Evolutionary conservation across 1,284 basidiomycete genomes (phyloP).

Genomic region (Melampsora abietis-canadensis): DNA sequence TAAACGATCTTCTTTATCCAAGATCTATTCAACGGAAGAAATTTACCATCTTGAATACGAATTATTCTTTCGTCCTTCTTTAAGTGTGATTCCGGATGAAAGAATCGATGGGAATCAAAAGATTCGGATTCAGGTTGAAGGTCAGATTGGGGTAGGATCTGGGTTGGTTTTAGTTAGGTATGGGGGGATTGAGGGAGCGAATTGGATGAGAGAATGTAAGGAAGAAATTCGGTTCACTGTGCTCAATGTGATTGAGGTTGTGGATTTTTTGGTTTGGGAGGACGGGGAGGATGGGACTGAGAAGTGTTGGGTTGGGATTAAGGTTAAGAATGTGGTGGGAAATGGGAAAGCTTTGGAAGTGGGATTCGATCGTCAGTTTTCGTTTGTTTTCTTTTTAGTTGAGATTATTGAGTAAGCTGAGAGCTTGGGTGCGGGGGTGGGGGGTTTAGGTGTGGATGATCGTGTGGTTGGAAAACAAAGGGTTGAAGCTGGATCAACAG

Average conservation of each 20-base stretch:
- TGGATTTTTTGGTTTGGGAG: background rate
- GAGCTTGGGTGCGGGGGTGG: too few species aligned
- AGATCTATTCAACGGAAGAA: background rate
- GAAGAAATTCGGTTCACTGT: too few species aligned
- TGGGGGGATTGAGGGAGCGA: constrained; percentile 8
- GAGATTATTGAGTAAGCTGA: background rate
- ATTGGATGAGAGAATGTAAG: too few species aligned
- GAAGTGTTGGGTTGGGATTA: background rate
- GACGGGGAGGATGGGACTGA: background rate
- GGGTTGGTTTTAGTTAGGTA: constrained; percentile 8
- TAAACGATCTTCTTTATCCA: constrained; percentile 4
- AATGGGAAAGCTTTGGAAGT: background rate
- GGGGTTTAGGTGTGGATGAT: background rate
- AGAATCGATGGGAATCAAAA: constrained; percentile 1
- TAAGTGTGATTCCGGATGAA: background rate
- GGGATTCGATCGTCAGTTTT: background rate
- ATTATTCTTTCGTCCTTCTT: constrained; percentile 12
- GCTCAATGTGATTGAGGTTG: background rate
- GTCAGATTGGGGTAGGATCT: constrained; percentile 16
- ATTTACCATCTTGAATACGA: constrained; percentile 22
- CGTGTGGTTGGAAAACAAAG: constrained; percentile 18
- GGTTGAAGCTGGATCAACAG: constrained; percentile 1
- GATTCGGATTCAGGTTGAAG: constrained; percentile 17
- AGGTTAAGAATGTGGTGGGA: background rate
- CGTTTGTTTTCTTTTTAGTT: background rate